phyloP scores from a whole-genome alignment of 495 filamentous ascomycete genomes.

The Podospora pseudocomata region DNA sequence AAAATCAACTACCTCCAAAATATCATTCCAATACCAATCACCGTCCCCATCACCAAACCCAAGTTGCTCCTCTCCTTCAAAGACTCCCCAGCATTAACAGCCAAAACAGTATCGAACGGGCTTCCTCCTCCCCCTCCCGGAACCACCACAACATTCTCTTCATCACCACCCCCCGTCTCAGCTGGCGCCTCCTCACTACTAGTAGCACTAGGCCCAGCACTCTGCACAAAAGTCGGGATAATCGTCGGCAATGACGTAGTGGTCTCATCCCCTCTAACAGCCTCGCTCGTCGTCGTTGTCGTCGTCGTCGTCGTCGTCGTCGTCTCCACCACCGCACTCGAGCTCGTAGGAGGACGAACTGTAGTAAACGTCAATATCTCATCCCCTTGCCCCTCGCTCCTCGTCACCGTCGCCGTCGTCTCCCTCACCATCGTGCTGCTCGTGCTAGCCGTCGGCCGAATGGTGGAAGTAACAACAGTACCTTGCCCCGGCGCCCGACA shows the following conservation, averaged over 20 bases:
- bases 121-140: slow-evolving; percentile 25
- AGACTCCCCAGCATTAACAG: slow-evolving; percentile 1
- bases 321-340: slow-evolving; percentile 20
- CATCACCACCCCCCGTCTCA: background rate
- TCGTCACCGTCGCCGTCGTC: background rate
- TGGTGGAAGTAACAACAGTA: slow-evolving; percentile 4
- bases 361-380: slow-evolving; percentile 13
- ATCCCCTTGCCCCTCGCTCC: background rate
- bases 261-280: slow-evolving; percentile 12
- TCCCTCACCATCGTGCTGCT: background rate
- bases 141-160: background rate
- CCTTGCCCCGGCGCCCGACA: slow-evolving; percentile 25
- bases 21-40: background rate
- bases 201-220: background rate
- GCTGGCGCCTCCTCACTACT: background rate
- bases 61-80: background rate
- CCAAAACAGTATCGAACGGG: slow-evolving; percentile 25
- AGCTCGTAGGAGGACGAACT: slow-evolving; percentile 15
- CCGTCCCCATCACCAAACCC: background rate
- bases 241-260: slow-evolving; percentile 2
- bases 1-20: background rate
- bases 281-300: no score
- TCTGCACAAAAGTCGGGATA: slow-evolving; percentile 12
- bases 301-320: slow-evolving; percentile 6
- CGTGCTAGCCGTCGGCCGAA: slow-evolving; percentile 6